Base-by-base conservation (phyloP, 805 yeast genomes). In the Lipomyces lipofer region DNA sequence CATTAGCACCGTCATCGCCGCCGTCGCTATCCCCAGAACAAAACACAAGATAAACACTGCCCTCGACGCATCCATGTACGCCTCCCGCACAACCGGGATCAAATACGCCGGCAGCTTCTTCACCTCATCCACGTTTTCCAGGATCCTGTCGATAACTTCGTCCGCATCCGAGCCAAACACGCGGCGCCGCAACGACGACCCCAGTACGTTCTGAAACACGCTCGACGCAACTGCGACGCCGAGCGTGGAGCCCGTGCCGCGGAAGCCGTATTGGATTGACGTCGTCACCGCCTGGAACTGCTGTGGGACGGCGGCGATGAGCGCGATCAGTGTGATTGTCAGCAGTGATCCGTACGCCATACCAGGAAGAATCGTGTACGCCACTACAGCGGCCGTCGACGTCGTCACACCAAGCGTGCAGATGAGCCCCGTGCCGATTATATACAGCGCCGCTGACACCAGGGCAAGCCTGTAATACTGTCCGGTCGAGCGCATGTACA, bases 241-340 rank as follows among this genome's bases (percentile, higher is more conserved):
- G 39, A 84, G 69, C 0, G 88, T 83, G 5, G 86, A 81, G 0
- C 89, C 89, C 0, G 86, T 81, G 19, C 88, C 78, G 66, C 88
- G 74, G 67, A 84, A 84, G 0, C 85, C 86, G 65, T 86, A 86
- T 58, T 85, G 89, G 57, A 86, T 83, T 0, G 90, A 84, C 0
- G 91, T 86, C 2, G 87, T 84, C 28, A 86, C 76, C 1, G 92
- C 90, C 65, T 84, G 90, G 60, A 75, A 77, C 42, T 76, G 72
- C 15, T 70, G 59, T 2, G 83, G 80, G 0, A 82, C 88, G 2
- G 86, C 77, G 1, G 87, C 82, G 51, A 84, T 82, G 70, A 84
- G 74, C 0, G 88, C 82, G 21, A 84, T 69, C 49, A 84, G 68
- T 0, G 86, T 80, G 3, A 82, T 77, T 0, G 88, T 83, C 56